A percentile compares a stretch with the other conserved stretches of the same genome.
phyloP scores from a whole-genome alignment of 306 rosid genomes.

The Hylodesmum podocarpum region DNA sequence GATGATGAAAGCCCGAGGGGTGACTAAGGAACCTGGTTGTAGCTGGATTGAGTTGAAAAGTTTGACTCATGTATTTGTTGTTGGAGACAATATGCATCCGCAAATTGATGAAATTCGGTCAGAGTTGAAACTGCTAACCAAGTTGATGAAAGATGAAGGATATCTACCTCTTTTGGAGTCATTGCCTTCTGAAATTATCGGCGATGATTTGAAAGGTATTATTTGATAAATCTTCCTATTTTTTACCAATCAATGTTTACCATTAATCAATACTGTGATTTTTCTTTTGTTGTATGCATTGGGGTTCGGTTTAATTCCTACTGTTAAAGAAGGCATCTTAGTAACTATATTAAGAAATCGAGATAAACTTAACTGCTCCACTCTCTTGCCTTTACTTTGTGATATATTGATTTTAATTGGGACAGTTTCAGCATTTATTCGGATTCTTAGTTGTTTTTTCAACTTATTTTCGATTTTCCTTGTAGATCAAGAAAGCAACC shows the following conservation, averaged over 20 bases:
- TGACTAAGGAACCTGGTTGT: conserved; percentile 83
- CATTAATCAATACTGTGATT: not conserved
- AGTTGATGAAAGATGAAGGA: conserved; percentile 73
- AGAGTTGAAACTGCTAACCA: conserved; percentile 50
- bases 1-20: conserved; percentile 75
- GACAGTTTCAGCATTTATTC: not conserved
- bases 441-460: not conserved
- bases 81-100: conserved; percentile 82
- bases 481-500: conserved; percentile 38
- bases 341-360: not conserved
- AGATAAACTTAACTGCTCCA: not conserved
- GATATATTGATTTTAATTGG: not conserved
- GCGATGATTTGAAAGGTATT: conserved; percentile 36
- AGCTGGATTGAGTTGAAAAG: conserved; percentile 87
- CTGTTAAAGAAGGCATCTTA: not conserved
- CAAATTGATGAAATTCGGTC: conserved; percentile 51
- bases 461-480: conserved; percentile 4
- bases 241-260: conserved; percentile 2
- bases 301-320: not conserved
- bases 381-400: not conserved
- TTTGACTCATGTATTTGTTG: conserved; percentile 85
- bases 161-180: conserved; percentile 42
- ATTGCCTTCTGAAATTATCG: not conserved
- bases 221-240: not conserved
- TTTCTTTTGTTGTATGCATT: conserved; percentile 5